Percentiles rank a stretch among this genome's conserved stretches.
phyloP scores from a whole-genome alignment of 176 grass and related monocot genomes.

The Musa troglodytarum region DNA sequence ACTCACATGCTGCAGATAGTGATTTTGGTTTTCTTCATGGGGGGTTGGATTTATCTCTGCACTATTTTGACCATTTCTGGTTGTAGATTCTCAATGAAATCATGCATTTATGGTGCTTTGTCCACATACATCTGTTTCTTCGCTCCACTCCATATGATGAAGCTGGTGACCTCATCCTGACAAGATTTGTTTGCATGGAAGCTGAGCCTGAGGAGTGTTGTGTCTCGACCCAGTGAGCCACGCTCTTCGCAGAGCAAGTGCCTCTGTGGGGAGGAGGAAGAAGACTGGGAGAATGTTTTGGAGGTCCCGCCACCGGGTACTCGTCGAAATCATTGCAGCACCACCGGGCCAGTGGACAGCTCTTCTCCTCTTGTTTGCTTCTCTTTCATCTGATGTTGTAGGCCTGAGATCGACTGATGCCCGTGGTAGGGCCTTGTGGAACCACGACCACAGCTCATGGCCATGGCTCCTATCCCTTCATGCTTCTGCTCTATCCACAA shows the following conservation, averaged over 20 bases:
- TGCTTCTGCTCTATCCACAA: not conserved
- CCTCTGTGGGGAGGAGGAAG: too few relatives aligned
- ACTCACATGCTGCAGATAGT: not conserved
- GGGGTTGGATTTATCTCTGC: not conserved
- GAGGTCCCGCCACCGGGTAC: not conserved
- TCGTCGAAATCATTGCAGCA: not conserved
- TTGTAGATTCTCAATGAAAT: not conserved
- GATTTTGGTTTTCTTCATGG: not conserved
- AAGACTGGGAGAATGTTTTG: not conserved
- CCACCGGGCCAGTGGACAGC: constrained; percentile 1
- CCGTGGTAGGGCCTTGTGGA: not conserved
- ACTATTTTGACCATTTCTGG: not conserved
- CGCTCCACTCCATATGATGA: too few relatives aligned
- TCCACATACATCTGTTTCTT: too few relatives aligned
- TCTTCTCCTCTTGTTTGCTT: constrained; percentile 1
- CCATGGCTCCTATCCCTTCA: not conserved
- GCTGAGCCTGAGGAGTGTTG: too few relatives aligned
- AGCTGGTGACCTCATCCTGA: too few relatives aligned
- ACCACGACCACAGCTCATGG: not conserved
- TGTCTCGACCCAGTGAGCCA: too few relatives aligned
- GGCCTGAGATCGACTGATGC: not conserved
- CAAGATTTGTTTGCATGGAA: too few relatives aligned
- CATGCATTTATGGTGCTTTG: not conserved
- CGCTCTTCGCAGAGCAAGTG: too few relatives aligned
- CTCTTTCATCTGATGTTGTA: not conserved